phyloP scores from a whole-genome alignment of 2,329 filamentous ascomycete genomes.

The Myriosclerotinia duriaeana region DNA sequence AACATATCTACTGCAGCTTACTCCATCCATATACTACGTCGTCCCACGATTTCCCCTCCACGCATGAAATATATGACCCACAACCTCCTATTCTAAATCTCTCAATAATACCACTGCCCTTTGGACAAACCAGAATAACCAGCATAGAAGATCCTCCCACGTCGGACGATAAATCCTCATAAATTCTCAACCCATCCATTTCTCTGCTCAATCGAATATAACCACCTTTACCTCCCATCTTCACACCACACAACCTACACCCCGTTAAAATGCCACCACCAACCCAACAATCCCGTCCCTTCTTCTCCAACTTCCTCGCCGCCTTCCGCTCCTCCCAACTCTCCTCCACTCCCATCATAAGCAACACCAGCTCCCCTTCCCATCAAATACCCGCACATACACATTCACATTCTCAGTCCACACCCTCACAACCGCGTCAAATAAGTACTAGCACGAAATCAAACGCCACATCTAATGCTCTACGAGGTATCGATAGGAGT shows the following conservation, averaged over 20 bases:
- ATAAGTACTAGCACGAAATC: conserved; percentile 21
- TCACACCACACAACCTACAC: neutral
- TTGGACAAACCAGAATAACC: neutral
- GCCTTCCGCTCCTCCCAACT: conserved; percentile 38
- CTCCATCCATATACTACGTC: conserved; percentile 1
- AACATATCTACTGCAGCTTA: neutral
- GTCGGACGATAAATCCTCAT: neutral
- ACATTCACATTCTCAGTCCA: conserved; percentile 26
- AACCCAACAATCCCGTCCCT: conserved; percentile 37
- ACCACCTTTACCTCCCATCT: neutral
- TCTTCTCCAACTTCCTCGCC: conserved; percentile 41
- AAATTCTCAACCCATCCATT: neutral
- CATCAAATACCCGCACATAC: conserved; percentile 32
- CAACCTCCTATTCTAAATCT: conserved; percentile 4
- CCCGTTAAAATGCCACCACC: conserved; percentile 29
- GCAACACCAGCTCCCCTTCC: conserved; percentile 28
- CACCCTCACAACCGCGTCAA: conserved; percentile 21
- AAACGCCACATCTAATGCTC: conserved; percentile 33
- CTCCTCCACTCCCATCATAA: conserved; percentile 29
- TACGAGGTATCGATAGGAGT: conserved; percentile 18
- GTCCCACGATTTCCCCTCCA: conserved; percentile 4
- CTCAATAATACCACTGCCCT: neutral
- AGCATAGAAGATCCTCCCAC: neutral
- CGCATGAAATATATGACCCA: neutral
- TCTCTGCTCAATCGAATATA: neutral